Evolutionary conservation across 805 yeast genomes (phyloP), one percentile per base, ranked within the genome.

Genomic region (Hanseniaspora taiwanica): DNA sequence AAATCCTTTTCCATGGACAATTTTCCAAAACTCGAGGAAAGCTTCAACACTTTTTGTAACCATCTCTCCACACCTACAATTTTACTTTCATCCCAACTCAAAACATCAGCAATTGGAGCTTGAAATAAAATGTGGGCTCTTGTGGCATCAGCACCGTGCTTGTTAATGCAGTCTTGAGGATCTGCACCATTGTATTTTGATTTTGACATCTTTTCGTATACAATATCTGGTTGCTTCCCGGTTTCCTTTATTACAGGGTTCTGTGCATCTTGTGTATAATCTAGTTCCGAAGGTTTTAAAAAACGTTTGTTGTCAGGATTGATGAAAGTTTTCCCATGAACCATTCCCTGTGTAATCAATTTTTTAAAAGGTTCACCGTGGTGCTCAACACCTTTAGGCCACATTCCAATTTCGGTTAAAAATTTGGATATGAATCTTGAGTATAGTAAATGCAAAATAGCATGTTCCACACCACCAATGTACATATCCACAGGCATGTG

Each of bases 341-440:
- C 98, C 98, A 91, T 91, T 14, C 98, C 98, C 58, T 89, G 97
- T 2, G 96, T 87, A 2, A 89, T 78, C 27, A 91, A 65, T 44
- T 71, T 72, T 42, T 64, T 70, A 53, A 91, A 76, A 2, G 98
- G 98, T 54, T 91, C 98, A 19, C 83, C 85, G 3, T 62, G 61
- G 37, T 64, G 48, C 2, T 57, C 55, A 2, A 65, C 56, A 6
- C 85, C 85, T 40, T 71, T 65, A 12, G 29, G 35, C 87, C 94
- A 85, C 46, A 69, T 52, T 2, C 85, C 86, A 25, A 68, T 67
- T 19, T 74, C 69, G 12, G 73, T 71, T 27, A 89, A 56, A 49
- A 89, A 85, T 54, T 89, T 89, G 20, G 93, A 65, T 14, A 91
- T 67, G 53, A 91, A 91, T 46, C 98, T 68, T 0, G 94, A 72